Percentiles rank a stretch among this genome's conserved stretches.
Evolutionary conservation across 495 filamentous ascomycete species (phyloP).

Genomic region (Aspergillus mulundensis): DNA sequence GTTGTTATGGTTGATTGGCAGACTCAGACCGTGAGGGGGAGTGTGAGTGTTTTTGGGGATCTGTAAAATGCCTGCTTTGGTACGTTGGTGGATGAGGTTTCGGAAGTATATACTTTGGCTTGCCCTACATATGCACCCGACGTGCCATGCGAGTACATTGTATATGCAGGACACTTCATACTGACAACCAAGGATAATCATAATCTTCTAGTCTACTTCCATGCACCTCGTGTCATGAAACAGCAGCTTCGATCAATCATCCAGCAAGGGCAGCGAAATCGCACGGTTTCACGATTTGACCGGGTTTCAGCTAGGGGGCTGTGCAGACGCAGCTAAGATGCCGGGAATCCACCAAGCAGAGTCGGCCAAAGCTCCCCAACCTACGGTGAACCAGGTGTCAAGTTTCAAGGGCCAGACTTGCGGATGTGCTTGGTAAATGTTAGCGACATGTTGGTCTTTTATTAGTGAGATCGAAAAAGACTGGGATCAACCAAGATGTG

Average conservation of each 20-base stretch:
- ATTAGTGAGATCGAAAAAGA: too few species aligned
- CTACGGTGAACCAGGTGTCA: neutral
- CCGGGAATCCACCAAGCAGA: neutral
- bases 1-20: slow-evolving; percentile 41
- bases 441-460: neutral
- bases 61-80: slow-evolving; percentile 13
- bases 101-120: neutral
- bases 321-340: slow-evolving; percentile 1
- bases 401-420: neutral
- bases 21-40: slow-evolving; percentile 27
- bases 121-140: neutral
- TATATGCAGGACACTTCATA: too few species aligned
- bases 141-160: neutral
- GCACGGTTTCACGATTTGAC: neutral
- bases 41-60: slow-evolving; percentile 29
- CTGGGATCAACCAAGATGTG: too few species aligned
- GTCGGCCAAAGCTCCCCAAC: neutral
- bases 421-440: neutral
- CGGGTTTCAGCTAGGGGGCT: slow-evolving; percentile 10
- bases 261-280: neutral
- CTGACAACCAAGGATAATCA: too few species aligned
- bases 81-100: too few species aligned
- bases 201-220: neutral
- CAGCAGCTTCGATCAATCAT: neutral
- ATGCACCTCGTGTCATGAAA: neutral